phyloP scores from a whole-genome alignment of 805 yeast species.

The Metschnikowia orientalis region DNA sequence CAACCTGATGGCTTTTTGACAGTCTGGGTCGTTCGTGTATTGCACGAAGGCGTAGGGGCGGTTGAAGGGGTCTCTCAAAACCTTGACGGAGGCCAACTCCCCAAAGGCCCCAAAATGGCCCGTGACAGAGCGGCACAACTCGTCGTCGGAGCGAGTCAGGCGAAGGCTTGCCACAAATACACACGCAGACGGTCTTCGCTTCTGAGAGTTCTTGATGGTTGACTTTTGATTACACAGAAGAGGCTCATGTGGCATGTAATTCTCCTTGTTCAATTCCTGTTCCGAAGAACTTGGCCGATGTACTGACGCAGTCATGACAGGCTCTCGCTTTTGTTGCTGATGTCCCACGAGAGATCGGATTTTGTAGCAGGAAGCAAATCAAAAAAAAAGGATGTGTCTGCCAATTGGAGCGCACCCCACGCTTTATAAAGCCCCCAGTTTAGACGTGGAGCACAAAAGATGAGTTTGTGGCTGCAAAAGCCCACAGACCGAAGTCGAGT shows the following conservation, averaged over 20 bases:
- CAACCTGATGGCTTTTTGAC: slow-evolving; percentile 57
- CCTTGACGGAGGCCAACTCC: slow-evolving; percentile 66
- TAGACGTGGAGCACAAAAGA: too few relatives aligned
- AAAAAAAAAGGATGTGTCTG: too few relatives aligned
- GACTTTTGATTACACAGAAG: too few relatives aligned
- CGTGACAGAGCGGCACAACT: slow-evolving; percentile 63
- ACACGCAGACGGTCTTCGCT: slow-evolving; percentile 65
- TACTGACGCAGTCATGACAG: too few relatives aligned
- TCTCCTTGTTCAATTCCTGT: slow-evolving; percentile 6
- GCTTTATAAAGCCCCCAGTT: too few relatives aligned
- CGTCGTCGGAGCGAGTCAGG: slow-evolving; percentile 62
- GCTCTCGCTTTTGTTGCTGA: too few relatives aligned
- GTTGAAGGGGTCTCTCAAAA: slow-evolving; percentile 71
- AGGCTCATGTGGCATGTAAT: slow-evolving; percentile 4
- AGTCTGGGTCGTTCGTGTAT: slow-evolving; percentile 66
- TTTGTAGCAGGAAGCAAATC: too few relatives aligned
- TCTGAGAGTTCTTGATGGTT: slow-evolving; percentile 2
- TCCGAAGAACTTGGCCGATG: too few relatives aligned
- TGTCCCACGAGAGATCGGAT: too few relatives aligned
- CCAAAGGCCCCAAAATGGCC: slow-evolving; percentile 72
- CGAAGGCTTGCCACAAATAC: slow-evolving; percentile 84
- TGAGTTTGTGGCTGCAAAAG: too few relatives aligned
- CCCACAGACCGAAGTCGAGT: too few relatives aligned
- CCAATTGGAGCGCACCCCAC: too few relatives aligned
- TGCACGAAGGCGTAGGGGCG: slow-evolving; percentile 93